Base-by-base conservation (phyloP, 257 asterid species). In the Gardenia jasminoides region DNA sequence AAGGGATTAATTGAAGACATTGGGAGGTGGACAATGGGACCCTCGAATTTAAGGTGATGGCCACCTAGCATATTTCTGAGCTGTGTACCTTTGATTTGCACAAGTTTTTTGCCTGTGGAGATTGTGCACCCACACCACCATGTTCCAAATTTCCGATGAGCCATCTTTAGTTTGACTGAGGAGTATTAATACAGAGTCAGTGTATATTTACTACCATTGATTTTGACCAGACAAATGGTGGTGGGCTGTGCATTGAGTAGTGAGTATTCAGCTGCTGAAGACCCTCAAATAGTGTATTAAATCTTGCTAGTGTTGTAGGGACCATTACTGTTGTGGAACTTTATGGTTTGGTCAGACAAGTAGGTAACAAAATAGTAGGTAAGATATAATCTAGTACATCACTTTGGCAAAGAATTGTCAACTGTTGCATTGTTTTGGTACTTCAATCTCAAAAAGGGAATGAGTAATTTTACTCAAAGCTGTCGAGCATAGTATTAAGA, bases 21-120 rank as follows among this genome's bases (percentile, higher is more conserved):
- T 4, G 58, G 70, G 30, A 28, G 79, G 76, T 73, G 80, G 82
- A 48, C 56, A 30, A 16, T 43, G 79, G 80, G 85, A 17, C 77
- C 84, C 84, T 31, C 73, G 67, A 58, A 76, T 69, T 81, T 69
- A 70, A 61, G 78, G 59, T 6, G 33, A 20, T 13, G 73, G 10
- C 43, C 70, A 64, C 30, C 13, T 64, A 11, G 36, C 11, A 10
- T 9, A n/a, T 20, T 20, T 56, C 16, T 61, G 30, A 56, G 20
- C 22, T 20, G 28, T 19, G 62, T 19, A 22, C 10, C 20, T 56
- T 56, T 19, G 62, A 9, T 56, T 24, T 58, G 64, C 64, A 58
- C 1, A 58, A 6, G 26, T 24, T 36, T 36, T 36, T 5, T 36
- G 41, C 3, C 41, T 2, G 41, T 36, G 41, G 4, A 36, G 17